phyloP scores from a whole-genome alignment of 768 basidiomycete species.

The Tulasnella sp. region DNA sequence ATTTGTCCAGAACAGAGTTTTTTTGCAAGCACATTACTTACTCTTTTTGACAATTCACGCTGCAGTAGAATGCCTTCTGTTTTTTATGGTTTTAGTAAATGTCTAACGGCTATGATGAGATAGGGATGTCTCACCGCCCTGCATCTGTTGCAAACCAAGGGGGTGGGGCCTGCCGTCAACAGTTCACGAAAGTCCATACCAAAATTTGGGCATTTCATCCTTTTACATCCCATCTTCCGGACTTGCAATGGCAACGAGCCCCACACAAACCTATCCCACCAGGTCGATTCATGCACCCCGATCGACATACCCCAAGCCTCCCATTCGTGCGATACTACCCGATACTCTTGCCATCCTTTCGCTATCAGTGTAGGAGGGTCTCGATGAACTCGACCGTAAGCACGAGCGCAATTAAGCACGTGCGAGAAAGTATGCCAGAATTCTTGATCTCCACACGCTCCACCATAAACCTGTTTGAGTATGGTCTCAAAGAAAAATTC shows the following conservation, averaged over 20 bases:
- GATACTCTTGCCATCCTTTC: background rate
- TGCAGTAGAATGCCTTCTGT: background rate
- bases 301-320: background rate
- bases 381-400: background rate
- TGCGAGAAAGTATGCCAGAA: background rate
- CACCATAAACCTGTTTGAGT: background rate
- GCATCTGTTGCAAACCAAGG: background rate
- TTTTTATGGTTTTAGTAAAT: too few relatives aligned
- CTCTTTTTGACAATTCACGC: background rate
- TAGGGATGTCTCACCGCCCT: background rate
- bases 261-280: background rate
- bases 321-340: background rate
- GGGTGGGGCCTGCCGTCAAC: background rate
- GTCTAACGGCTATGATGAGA: background rate
- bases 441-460: background rate
- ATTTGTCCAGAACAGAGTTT: background rate
- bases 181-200: background rate
- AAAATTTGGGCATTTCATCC: background rate
- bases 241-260: background rate
- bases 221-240: background rate
- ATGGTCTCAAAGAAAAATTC: background rate
- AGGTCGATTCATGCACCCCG: background rate
- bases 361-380: background rate
- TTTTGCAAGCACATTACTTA: background rate
- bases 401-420: background rate